These are phyloP conservation scores for Plectranthus barbatus DNA, from an alignment of 257 asterid genomes.

Conservation along the genomic window DNA sequence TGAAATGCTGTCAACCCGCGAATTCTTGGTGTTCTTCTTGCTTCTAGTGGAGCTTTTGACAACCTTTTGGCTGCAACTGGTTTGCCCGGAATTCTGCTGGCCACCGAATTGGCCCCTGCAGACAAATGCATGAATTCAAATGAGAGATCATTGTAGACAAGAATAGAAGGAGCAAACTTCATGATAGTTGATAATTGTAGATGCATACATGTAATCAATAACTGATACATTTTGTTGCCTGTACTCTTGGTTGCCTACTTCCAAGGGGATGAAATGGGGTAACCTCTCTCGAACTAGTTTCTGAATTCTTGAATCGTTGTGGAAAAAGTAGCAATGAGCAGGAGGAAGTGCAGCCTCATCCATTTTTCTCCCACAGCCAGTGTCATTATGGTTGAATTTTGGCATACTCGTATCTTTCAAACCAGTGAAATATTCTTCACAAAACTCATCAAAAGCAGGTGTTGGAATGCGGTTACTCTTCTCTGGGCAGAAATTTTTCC, in stretches of 20 bases:
- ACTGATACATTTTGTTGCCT: constrained; percentile 34
- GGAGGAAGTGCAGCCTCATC: constrained; percentile 38
- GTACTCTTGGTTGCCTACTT: constrained; percentile 36
- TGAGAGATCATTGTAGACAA: background rate
- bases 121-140: constrained; percentile 6
- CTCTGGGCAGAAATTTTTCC: constrained; percentile 57
- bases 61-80: constrained; percentile 13
- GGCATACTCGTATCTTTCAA: constrained; percentile 27
- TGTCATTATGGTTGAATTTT: constrained; percentile 19
- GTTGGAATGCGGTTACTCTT: constrained; percentile 47
- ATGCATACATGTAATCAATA: constrained; percentile 83
- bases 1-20: constrained; percentile 26
- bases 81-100: constrained; percentile 32
- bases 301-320: constrained; percentile 68
- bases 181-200: background rate
- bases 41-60: constrained; percentile 36
- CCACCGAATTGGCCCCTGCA: constrained; percentile 69
- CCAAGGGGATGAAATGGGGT: constrained; percentile 76
- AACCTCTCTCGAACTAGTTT: constrained; percentile 67
- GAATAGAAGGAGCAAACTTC: background rate
- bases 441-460: constrained; percentile 78
- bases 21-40: constrained; percentile 26
- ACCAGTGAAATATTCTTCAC: constrained; percentile 61
- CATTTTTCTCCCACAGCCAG: constrained; percentile 17
- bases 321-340: constrained; percentile 63